Conservation (phyloP, 2,329 filamentous ascomycete genomes). For the Hypoxylon sp. region DNA sequence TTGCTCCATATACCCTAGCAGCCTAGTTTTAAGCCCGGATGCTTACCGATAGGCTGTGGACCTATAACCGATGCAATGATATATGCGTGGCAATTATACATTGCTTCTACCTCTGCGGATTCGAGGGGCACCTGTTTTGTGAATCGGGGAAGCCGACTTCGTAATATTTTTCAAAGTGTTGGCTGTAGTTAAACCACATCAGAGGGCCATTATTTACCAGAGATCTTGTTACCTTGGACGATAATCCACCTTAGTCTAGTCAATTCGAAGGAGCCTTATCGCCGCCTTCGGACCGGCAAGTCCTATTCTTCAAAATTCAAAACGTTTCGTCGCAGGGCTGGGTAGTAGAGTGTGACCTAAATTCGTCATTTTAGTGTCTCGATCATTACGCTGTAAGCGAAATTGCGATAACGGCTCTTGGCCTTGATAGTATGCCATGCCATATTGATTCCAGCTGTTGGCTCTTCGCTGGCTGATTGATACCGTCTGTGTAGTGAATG, state of each 20-base stretch:
- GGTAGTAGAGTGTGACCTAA: conserved; percentile 19
- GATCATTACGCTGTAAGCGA: conserved; percentile 4
- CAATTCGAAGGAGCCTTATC: conserved; percentile 17
- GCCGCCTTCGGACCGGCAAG: conserved; percentile 17
- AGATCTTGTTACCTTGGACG: conserved; percentile 12
- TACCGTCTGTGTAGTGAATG: conserved; percentile 21
- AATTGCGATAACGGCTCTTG: conserved; percentile 9
- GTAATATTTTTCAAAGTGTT: conserved; percentile 4
- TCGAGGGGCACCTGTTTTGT: not conserved
- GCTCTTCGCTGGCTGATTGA: conserved; percentile 22
- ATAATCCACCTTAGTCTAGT: conserved; percentile 7
- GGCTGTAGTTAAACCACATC: not conserved
- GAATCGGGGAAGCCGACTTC: conserved; percentile 13
- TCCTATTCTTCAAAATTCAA: conserved; percentile 7
- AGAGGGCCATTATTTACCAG: conserved; percentile 19
- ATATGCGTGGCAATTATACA: conserved; percentile 3
- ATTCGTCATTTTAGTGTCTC: conserved; percentile 21
- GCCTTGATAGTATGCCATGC: not conserved
- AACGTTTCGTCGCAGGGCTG: conserved; percentile 20
- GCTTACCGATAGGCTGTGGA: conserved; percentile 12
- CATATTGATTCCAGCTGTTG: conserved; percentile 12
- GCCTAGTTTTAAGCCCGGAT: conserved; percentile 5
- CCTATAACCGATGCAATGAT: conserved; percentile 15
- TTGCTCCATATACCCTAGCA: conserved; percentile 14
- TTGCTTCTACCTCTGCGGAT: not conserved